Percentiles rank a stretch among this genome's conserved stretches.
phyloP scores from a whole-genome alignment of 2,329 filamentous ascomycete species.

The Gyromitra esculenta region DNA sequence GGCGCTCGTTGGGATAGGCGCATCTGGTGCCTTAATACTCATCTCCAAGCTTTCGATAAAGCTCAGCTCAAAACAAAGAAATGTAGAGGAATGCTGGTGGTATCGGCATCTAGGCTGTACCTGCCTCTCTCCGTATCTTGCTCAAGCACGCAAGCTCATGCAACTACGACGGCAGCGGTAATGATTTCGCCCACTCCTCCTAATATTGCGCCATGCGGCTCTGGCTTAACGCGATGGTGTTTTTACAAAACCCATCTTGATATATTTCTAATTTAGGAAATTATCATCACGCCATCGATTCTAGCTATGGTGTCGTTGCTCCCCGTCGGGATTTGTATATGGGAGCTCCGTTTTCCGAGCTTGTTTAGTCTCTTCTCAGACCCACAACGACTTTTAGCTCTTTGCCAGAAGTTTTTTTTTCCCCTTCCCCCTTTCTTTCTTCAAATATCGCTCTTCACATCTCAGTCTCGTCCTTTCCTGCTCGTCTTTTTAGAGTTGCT shows the following conservation, averaged over 20 bases:
- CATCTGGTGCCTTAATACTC: too few relatives aligned
- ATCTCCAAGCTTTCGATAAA: background rate
- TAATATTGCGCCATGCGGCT: conserved; percentile 27
- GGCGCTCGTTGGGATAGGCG: too few relatives aligned
- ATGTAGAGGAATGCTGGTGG: background rate
- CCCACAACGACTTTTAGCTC: background rate
- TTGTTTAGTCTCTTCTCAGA: background rate
- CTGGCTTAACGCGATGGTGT: background rate
- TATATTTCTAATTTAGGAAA: background rate
- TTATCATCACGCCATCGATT: conserved; percentile 1
- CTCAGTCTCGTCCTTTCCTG: background rate
- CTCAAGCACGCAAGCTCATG: background rate
- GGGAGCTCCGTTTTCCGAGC: background rate
- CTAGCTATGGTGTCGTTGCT: background rate
- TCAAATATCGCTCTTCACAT: background rate
- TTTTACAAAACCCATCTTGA: background rate
- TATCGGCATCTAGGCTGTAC: background rate
- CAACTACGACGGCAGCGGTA: background rate
- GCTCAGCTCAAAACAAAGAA: background rate
- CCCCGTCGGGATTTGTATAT: background rate
- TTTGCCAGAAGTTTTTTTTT: too few relatives aligned
- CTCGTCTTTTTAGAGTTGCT: background rate
- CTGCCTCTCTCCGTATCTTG: background rate
- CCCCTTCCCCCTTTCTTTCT: background rate
- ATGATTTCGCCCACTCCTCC: conserved; percentile 11